Evolutionary conservation across 202 grass and related monocot species (phyloP), one percentile per base, ranked within the genome.

Genomic region (Bolboschoenoplectus hybrid): DNA sequence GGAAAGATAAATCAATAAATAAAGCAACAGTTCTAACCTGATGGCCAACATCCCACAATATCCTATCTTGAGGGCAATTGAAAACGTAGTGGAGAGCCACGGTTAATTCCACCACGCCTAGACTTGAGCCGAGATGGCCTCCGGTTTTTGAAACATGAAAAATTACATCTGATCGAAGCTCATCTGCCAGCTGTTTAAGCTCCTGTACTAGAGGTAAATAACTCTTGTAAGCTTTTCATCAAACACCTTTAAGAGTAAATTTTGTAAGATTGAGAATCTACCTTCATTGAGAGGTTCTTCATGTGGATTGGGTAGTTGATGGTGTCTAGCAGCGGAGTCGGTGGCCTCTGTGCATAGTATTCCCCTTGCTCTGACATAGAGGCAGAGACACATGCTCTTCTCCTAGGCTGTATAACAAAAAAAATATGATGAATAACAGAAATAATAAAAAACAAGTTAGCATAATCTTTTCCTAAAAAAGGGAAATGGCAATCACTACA

Each of bases 131-230:
- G 26, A 97, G 95, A 87, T 97, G 95, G 39, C 95, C 95, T 50
- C 93, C 95, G 9, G 93, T 97, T 88, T 93, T 97, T n/a, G 95
- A 97, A 9, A 97, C 95, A 86, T 97, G 88, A 89, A 97, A 97
- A 86, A 97, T 93, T 19, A 97, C 91, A 80, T 97, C 95, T 19
- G 95, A 97, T 14, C 95, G 95, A 19, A 97, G 92, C 85, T 97
- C 95, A 77, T 95, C 93, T 26, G 95, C 76, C 9, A 97, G 91
- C 85, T 97, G 95, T 8, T 94, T 94, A 51, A 97, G 95, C 85
- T 97, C 95, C 91, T 90, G 80, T 61, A 63, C 43, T 3, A 74
- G 63, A 40, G 35, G 64, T 14, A 19, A 89, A 60, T 14, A 71
- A 16, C 39, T 34, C 2, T 39, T 66, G 16, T 69, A 72, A 63